These are phyloP conservation scores for Magnolia kwangsiensis DNA, from an alignment of 164 flowering plant species.

Conservation along the genomic window DNA sequence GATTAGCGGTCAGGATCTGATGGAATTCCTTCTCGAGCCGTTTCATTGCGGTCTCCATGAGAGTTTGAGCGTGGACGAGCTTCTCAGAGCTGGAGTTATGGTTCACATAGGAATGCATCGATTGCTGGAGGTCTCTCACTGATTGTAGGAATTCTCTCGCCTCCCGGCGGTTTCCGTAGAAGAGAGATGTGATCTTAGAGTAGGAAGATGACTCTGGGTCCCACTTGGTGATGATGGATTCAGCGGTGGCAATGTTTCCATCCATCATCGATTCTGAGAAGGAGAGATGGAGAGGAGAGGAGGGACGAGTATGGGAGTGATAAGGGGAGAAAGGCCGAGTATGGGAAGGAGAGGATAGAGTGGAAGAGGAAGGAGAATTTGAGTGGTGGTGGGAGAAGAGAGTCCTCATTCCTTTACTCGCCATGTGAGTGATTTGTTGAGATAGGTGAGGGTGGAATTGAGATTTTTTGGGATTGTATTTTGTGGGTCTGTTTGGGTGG, in stretches of 20 bases:
- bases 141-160: conserved; percentile 46
- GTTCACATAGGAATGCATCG: conserved; percentile 50
- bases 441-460: too few relatives aligned
- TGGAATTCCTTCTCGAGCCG: conserved; percentile 66
- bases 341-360: neutral
- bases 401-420: neutral
- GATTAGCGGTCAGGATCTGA: conserved; percentile 53
- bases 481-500: too few relatives aligned
- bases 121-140: conserved; percentile 51
- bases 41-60: conserved; percentile 66
- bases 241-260: conserved; percentile 37
- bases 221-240: conserved; percentile 55
- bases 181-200: conserved; percentile 13
- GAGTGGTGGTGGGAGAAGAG: neutral
- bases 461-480: too few relatives aligned
- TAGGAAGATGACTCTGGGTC: conserved; percentile 31
- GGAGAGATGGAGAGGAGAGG: neutral
- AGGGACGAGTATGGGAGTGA: conserved; percentile 6
- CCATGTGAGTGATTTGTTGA: neutral
- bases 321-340: neutral
- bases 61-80: conserved; percentile 38
- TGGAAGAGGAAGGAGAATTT: conserved; percentile 5
- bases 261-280: conserved; percentile 39
- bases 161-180: conserved; percentile 48
- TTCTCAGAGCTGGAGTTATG: conserved; percentile 23